Base-by-base conservation (phyloP, 164 flowering plant genomes). In the Annona cherimola region DNA sequence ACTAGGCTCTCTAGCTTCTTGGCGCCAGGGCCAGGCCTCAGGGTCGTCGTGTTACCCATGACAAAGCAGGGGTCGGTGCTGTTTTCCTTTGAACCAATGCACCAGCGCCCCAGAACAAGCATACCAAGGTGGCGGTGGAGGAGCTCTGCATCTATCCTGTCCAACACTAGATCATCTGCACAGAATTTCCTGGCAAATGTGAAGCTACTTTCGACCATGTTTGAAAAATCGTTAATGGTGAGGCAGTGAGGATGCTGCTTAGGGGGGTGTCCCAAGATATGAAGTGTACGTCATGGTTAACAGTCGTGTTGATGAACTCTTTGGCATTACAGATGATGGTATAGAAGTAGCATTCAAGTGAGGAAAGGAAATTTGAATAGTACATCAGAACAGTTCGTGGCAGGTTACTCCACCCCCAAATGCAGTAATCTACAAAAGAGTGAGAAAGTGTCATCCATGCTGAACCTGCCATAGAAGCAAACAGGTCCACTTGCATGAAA, bases 391-490 rank as follows among this genome's bases (percentile, higher is more conserved):
- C 80, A 44, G 82, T 82, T 65, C 84, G 75, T 8, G 84, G 84
- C 41, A 82, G 79, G 71, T 82, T 82, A 73, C 80, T 81, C 84
- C 84, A 82, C 18, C 84, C 84, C 84, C 84, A 82, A 41, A 82
- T 78, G 74, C 84, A 82, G 71, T 59, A 82, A 66, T 82, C 84
- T 12, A 82, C 57, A 61, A 82, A 82, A 59, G 83, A 70, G 50
- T 83, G 77, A 39, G 83, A 77, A 19, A 82, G 83, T n/a, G 71
- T 81, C 84, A 80, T 76, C 84, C 84, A 82, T 40, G 84, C 84
- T 26, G 84, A 82, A 63, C 84, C 84, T 82, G 78, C 59, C 67
- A 66, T 20, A 62, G 42, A 72, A 66, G 50, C 69, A 42, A 66
- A 44, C 46, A 41, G 16, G 44, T 39, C n/a, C 2, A 5, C 6